These are phyloP conservation scores for Clarireedia homoeocarpa DNA, from an alignment of 2,329 filamentous ascomycete genomes.

Conservation along the genomic window DNA sequence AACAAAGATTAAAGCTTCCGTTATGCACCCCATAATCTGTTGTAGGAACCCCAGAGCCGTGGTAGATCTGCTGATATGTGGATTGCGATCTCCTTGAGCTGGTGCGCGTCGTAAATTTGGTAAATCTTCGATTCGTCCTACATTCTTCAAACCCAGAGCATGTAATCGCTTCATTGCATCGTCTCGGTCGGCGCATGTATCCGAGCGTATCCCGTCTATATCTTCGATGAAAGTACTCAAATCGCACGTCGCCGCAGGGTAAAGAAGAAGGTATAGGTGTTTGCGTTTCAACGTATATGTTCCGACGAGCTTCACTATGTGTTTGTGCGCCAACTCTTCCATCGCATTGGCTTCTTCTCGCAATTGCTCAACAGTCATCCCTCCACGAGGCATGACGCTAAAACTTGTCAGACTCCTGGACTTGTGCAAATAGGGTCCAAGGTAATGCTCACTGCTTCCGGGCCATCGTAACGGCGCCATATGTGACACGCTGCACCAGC, in stretches of 20 bases:
- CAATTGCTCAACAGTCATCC: constrained; percentile 34
- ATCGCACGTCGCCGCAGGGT: constrained; percentile 41
- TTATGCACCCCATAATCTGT: constrained; percentile 37
- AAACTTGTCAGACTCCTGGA: neutral
- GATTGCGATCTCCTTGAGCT: neutral
- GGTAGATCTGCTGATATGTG: constrained; percentile 17
- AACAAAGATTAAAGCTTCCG: constrained; percentile 19
- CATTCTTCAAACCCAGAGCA: constrained; percentile 32
- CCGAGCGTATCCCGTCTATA: constrained; percentile 34
- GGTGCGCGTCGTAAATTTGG: constrained; percentile 4
- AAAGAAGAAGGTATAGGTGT: constrained; percentile 39
- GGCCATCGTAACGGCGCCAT: constrained; percentile 34
- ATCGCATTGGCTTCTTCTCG: constrained; percentile 40
- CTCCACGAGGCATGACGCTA: constrained; percentile 14
- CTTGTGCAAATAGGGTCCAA: neutral
- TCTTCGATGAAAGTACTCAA: constrained; percentile 37
- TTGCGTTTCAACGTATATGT: constrained; percentile 36
- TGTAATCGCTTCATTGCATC: constrained; percentile 32
- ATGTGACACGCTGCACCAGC: constrained; percentile 37
- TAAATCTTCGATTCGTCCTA: constrained; percentile 22
- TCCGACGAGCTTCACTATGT: constrained; percentile 41
- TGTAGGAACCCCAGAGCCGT: constrained; percentile 35
- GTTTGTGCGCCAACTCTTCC: constrained; percentile 40
- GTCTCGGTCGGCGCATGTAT: constrained; percentile 35
- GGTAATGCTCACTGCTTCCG: constrained; percentile 32